A percentile compares a stretch with the other conserved stretches of the same genome.
Evolutionary conservation across 148 eudicot genomes (phyloP).

Genomic region (Salicornia ramosissima): DNA sequence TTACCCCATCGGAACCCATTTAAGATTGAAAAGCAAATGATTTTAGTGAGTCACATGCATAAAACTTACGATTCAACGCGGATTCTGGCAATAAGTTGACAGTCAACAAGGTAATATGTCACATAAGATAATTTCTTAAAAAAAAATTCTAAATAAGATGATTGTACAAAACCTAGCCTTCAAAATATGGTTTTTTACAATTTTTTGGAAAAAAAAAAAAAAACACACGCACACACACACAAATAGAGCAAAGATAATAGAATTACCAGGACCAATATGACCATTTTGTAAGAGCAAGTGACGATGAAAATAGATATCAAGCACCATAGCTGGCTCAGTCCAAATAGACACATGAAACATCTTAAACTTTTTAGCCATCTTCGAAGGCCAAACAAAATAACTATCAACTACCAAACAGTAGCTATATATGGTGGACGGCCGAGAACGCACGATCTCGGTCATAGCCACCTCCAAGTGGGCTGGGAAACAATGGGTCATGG

Average conservation of each 20-base stretch:
- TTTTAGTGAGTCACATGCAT: no score
- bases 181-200: no score
- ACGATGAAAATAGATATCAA: constrained; percentile 51
- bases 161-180: no score
- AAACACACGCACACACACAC: no score
- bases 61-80: no score
- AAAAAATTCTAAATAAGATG: no score
- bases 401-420: constrained; percentile 49
- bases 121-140: no score
- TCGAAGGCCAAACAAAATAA: constrained; percentile 54
- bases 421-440: neutral
- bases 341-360: constrained; percentile 54
- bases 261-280: constrained; percentile 41
- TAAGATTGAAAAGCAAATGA: no score
- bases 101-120: no score
- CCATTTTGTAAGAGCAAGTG: constrained; percentile 43
- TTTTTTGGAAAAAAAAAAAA: no score
- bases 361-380: constrained; percentile 45
- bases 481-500: constrained; percentile 7
- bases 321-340: constrained; percentile 69
- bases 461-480: constrained; percentile 29
- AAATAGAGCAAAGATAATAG: neutral
- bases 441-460: constrained; percentile 16
- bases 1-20: no score
- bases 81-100: no score